Evolutionary conservation across 2,329 filamentous ascomycete species (phyloP).

Genomic region (Monosporascus sp.): DNA sequence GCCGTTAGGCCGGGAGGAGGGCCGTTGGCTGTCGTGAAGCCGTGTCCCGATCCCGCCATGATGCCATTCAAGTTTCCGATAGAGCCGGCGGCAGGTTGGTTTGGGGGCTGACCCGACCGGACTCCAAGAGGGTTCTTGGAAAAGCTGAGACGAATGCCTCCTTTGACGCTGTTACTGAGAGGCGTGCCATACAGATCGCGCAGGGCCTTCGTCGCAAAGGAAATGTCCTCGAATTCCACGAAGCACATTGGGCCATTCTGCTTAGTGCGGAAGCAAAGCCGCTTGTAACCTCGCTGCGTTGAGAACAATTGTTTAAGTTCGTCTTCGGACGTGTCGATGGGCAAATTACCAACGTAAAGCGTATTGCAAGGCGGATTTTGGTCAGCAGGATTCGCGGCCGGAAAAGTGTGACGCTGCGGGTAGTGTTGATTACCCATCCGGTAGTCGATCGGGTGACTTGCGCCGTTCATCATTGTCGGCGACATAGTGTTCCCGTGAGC

Average conservation of each 20-base stretch:
- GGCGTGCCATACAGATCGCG: constrained; percentile 83
- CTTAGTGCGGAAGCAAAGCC: constrained; percentile 91
- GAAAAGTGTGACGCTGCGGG: constrained; percentile 59
- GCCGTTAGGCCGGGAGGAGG: constrained; percentile 77
- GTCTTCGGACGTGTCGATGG: constrained; percentile 87
- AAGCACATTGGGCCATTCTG: constrained; percentile 97
- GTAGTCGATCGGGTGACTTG: constrained; percentile 42
- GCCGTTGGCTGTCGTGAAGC: constrained; percentile 64
- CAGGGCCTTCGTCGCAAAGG: constrained; percentile 85
- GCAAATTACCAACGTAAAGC: constrained; percentile 94
- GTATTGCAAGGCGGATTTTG: constrained; percentile 98
- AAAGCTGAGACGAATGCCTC: constrained; percentile 91
- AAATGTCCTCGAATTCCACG: constrained; percentile 93
- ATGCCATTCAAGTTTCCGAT: constrained; percentile 56
- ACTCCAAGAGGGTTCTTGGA: constrained; percentile 96
- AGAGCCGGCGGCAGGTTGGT: constrained; percentile 31
- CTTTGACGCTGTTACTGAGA: constrained; percentile 88
- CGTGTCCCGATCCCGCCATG: constrained; percentile 46
- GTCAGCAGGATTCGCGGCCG: constrained; percentile 87
- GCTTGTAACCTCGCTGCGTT: constrained; percentile 90
- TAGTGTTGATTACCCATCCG: constrained; percentile 53
- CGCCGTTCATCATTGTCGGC: constrained; percentile 46
- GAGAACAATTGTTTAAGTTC: constrained; percentile 92
- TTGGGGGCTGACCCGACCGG: constrained; percentile 64
- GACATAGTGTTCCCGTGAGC: constrained; percentile 47